Evolutionary conservation across 768 basidiomycete species (phyloP), one percentile per base, ranked within the genome.

Genomic region (Leccinum disarticulatum): DNA sequence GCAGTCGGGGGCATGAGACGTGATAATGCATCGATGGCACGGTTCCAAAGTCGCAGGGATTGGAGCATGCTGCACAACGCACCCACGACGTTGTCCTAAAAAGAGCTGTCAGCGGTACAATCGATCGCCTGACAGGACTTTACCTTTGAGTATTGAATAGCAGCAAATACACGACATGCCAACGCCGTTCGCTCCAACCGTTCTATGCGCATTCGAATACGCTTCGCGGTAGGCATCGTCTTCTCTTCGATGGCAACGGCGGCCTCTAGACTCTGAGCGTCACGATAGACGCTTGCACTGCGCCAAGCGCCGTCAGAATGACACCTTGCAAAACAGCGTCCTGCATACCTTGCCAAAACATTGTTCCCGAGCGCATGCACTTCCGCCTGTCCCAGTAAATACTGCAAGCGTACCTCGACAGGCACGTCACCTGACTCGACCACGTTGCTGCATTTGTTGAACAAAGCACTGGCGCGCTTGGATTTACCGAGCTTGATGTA

Each of bases 401-500:
- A 85, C 35, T 80, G 69, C 1, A 85, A 73, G 31, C 78, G 76
- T 0, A 83, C 76, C 10, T 86, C 85, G 4, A 81, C 78, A 0
- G 87, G 82, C 0, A 81, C 74, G 2, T 76, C 68, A 0, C 73
- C 75, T n/a, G 68, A 74, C 52, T 79, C 77, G 10, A 86, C 74
- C 4, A 77, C 63, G 31, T 74, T 77, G 14, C 85, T 73, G 1
- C 81, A 80, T 35, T 83, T 83, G n/a, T 73, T 80, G 66, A 92
- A 90, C 19, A 96, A 80, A 2, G 75, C 67, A 1, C 76, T 78
- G 0, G 94, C 93, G 38, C 88, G 83, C 54, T 83, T 83, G 2
- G 76, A 73, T 70, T 89, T 91, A 3, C 95, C 95, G 1, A 98
- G 80, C 36, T 81, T 83, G 49, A 86, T 76, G 66, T 95, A 94